Base-by-base conservation (phyloP, 2,329 filamentous ascomycete genomes). In the Trichoderma asperellum region DNA sequence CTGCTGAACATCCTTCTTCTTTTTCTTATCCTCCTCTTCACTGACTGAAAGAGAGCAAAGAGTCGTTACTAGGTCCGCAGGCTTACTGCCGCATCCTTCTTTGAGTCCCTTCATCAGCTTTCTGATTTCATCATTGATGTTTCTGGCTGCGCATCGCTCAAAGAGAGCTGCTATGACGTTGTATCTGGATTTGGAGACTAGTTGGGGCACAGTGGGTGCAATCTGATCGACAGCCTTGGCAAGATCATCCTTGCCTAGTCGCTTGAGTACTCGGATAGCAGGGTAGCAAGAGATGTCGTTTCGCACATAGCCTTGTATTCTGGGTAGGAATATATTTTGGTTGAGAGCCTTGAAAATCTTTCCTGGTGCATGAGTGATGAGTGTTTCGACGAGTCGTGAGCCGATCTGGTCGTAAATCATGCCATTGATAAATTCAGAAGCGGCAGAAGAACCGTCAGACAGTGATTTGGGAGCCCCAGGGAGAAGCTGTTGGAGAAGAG, bases 251-350 rank as follows among this genome's bases (percentile, higher is more conserved):
- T 93, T 94, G 78, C 92, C 91, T 12, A 98, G 84, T 66, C 96
- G 88, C 77, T 93, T 92, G 55, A 99, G 83, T 4, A 96, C 89
- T 69, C 89, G 88, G 73, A 94, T 92, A 24, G 93, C 93, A 0
- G 96, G 92, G 76, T 97, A 98, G 29, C 89, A 91, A 6, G 96
- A 94, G 60, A 94, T 92, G 74, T 97, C 94, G 77, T 98, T 98
- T 69, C 94, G 91, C 6, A 95, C 88, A 70, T 97, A 87, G 49
- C 89, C 92, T 27, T 90, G 89, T 74, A 98, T 91, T 32, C 93
- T 88, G 16, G 91, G 89, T 71, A 90, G 91, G 79, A 98, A 92
- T 72, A 94, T 88, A 73, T 91, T 89, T 69, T 87, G 88, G 81
- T 96, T 95, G 6, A 99, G 85, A 16, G 89, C 87, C 80, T 97